These are phyloP conservation scores for Pestalotiopsis sp. DNA, from an alignment of 2,329 filamentous ascomycete genomes.

Conservation along the genomic window DNA sequence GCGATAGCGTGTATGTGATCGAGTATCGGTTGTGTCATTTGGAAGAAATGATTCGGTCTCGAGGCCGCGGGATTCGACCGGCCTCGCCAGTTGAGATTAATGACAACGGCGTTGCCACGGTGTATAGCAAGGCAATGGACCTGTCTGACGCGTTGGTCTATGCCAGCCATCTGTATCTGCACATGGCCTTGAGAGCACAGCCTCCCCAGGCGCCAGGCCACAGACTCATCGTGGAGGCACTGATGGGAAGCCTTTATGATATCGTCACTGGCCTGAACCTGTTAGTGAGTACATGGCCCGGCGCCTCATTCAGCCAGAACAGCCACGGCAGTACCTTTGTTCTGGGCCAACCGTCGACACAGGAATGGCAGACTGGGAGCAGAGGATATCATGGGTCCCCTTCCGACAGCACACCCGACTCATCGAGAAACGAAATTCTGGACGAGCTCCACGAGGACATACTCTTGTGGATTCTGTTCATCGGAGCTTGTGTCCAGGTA, in stretches of 20 bases:
- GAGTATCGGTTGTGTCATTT: constrained; percentile 32
- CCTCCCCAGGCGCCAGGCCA: constrained; percentile 30
- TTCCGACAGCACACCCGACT: neutral
- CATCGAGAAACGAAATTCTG: neutral
- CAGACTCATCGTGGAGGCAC: constrained; percentile 26
- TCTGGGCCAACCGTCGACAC: neutral
- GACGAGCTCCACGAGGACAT: constrained; percentile 29
- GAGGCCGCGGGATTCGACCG: constrained; percentile 10
- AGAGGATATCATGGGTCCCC: constrained; percentile 12
- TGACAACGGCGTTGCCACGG: constrained; percentile 10
- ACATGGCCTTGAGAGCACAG: constrained; percentile 31
- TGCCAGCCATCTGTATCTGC: constrained; percentile 30
- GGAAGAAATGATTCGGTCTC: constrained; percentile 23
- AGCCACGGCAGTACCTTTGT: constrained; percentile 12
- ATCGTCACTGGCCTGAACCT: constrained; percentile 25
- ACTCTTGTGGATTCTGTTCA: constrained; percentile 32
- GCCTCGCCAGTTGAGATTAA: constrained; percentile 5
- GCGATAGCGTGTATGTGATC: constrained; percentile 31
- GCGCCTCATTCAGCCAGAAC: neutral
- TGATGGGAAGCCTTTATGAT: constrained; percentile 27
- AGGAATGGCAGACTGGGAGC: neutral
- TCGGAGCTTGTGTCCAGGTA: constrained; percentile 30
- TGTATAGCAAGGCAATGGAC: constrained; percentile 20
- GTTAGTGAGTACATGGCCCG: constrained; percentile 14
- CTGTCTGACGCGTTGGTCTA: constrained; percentile 29